These are phyloP conservation scores for Daldinia sp. DNA, from an alignment of 2,329 filamentous ascomycete species.

Conservation along the genomic window DNA sequence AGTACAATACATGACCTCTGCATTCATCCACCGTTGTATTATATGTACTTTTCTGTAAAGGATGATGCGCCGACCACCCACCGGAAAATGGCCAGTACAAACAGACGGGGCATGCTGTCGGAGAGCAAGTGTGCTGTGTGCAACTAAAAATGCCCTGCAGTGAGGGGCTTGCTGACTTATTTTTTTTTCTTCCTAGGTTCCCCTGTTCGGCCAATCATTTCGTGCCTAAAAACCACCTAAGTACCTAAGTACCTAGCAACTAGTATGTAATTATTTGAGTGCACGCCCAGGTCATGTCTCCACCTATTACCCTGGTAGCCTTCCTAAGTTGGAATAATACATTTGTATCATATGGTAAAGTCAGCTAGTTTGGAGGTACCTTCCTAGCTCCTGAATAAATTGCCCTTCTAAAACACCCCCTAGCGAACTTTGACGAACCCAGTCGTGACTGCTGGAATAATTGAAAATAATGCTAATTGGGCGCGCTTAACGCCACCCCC, in stretches of 20 bases:
- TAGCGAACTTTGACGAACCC: constrained; percentile 3
- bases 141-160: not conserved
- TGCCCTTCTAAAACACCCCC: constrained; percentile 1
- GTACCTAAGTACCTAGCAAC: not conserved
- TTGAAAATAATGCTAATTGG: not conserved
- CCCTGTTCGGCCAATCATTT: not conserved
- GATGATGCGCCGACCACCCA: constrained; percentile 23
- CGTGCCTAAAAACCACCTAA: not conserved
- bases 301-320: not conserved
- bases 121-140: not conserved
- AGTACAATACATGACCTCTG: not conserved
- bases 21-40: constrained; percentile 8
- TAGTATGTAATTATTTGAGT: not conserved
- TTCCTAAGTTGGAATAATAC: not conserved
- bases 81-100: constrained; percentile 19
- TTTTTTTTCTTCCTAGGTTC: not conserved
- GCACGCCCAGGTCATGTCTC: not conserved
- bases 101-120: not conserved
- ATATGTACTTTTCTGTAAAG: not conserved
- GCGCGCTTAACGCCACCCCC: not conserved
- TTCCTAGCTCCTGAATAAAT: not conserved
- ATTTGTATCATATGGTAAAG: not conserved
- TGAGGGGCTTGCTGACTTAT: constrained; percentile 20
- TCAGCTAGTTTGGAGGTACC: not conserved
- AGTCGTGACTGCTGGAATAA: constrained; percentile 9